phyloP scores from a whole-genome alignment of 2,329 filamentous ascomycete species.

The Zasmidium angulare region DNA sequence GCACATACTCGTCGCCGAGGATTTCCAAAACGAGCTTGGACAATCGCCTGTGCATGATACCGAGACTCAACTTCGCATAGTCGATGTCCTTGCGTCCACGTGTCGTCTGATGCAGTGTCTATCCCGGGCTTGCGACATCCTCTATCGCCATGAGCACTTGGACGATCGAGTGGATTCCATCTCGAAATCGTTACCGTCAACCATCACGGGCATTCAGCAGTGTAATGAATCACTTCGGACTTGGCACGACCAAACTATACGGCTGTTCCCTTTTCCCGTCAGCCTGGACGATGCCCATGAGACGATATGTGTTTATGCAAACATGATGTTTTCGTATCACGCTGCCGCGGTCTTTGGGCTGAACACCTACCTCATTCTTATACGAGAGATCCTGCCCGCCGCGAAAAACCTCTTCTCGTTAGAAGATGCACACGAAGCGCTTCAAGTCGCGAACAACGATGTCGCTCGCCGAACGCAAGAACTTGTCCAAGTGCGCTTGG shows the following conservation, averaged over 20 bases:
- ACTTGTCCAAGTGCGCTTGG: constrained; percentile 22
- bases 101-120: constrained; percentile 24
- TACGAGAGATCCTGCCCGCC: constrained; percentile 18
- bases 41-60: constrained; percentile 22
- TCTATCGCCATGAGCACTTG: constrained; percentile 21
- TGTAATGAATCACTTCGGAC: constrained; percentile 16
- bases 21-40: constrained; percentile 22
- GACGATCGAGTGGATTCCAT: constrained; percentile 21
- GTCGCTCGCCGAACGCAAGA: constrained; percentile 23
- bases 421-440: constrained; percentile 19
- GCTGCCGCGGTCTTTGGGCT: constrained; percentile 22
- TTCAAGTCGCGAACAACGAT: constrained; percentile 22
- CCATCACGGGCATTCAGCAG: constrained; percentile 18
- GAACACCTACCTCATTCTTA: constrained; percentile 22
- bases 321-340: constrained; percentile 27
- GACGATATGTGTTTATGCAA: constrained; percentile 22
- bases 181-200: constrained; percentile 12
- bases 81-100: constrained; percentile 18
- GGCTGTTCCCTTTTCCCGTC: constrained; percentile 21
- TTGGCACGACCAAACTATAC: constrained; percentile 22
- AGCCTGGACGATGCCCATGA: constrained; percentile 22
- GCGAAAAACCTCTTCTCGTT: constrained; percentile 19
- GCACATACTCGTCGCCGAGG: constrained; percentile 18
- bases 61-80: constrained; percentile 24
- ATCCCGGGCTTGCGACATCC: constrained; percentile 14